Evolutionary conservation across 495 filamentous ascomycete genomes (phyloP).

Genomic region (Niebla homalea): DNA sequence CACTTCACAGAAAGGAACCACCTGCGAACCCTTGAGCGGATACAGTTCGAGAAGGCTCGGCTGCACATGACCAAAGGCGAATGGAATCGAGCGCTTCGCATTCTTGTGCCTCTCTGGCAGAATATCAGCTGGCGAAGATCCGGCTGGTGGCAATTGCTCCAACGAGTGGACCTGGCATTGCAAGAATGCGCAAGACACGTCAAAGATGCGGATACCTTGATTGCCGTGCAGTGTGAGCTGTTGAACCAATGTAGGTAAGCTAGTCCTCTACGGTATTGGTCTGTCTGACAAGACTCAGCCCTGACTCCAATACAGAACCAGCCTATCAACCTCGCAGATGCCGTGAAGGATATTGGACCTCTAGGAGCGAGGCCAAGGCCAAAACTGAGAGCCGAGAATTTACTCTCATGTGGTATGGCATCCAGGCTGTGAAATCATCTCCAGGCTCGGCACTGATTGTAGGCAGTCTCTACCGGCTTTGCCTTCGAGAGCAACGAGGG

Average conservation of each 20-base stretch:
- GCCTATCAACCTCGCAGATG: slow-evolving; percentile 62
- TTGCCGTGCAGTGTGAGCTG: slow-evolving; percentile 79
- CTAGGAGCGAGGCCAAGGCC: slow-evolving; percentile 47
- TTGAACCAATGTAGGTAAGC: slow-evolving; percentile 48
- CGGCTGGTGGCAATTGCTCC: slow-evolving; percentile 62
- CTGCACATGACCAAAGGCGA: slow-evolving; percentile 48
- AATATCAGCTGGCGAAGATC: slow-evolving; percentile 60
- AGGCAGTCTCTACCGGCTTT: slow-evolving; percentile 51
- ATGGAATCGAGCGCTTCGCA: slow-evolving; percentile 52
- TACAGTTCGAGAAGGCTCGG: slow-evolving; percentile 56
- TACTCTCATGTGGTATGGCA: slow-evolving; percentile 52
- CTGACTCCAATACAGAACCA: slow-evolving; percentile 49
- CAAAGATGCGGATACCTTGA: slow-evolving; percentile 48
- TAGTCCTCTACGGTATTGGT: neutral
- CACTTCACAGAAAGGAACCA: slow-evolving; percentile 56
- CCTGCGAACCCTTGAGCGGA: slow-evolving; percentile 48
- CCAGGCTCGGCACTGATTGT: neutral
- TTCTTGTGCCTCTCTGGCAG: slow-evolving; percentile 61
- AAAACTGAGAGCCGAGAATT: slow-evolving; percentile 50
- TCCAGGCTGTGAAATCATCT: neutral
- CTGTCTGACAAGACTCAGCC: slow-evolving; percentile 24
- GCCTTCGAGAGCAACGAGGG: slow-evolving; percentile 62
- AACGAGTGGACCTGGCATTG: slow-evolving; percentile 59
- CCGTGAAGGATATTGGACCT: slow-evolving; percentile 41
- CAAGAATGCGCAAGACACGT: slow-evolving; percentile 55